Base-by-base conservation (phyloP, 106 monocot species). In the Alisma plantagoaquatica region DNA sequence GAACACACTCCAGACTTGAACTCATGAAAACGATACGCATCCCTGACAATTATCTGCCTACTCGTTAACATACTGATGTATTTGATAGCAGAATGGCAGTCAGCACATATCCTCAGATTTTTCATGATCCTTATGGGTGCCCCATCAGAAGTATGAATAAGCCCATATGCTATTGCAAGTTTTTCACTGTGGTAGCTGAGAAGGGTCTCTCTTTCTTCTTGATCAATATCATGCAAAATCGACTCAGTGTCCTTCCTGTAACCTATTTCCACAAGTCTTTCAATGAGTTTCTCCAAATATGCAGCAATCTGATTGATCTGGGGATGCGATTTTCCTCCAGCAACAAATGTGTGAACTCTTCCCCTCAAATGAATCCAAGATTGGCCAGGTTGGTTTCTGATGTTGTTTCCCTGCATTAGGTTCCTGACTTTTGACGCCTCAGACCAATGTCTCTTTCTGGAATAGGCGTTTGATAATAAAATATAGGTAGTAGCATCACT, bases 321-420 rank as follows among this genome's bases (percentile, higher is more conserved):
- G 8, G 65, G 63, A 53, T 83, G 77, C 41, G 56, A 76, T 30
- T 30, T 54, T 29, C 84, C 83, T 45, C 74, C 80, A 11, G 62
- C 73, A 45, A 69, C 24, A 60, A 91, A 91, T 10, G 57, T 68
- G 35, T 84, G 84, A 19, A 91, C 33, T 23, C 41, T 69, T 23
- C 57, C 67, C 52, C 68, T 74, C 49, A 85, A 23, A 29, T 85
- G 65, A 67, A 91, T 78, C 91, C 91, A 91, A 32, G 91, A 85
- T 58, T 51, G 54, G 27, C 85, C 85, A 15, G 75, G 62, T 35
- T 73, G 66, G 59, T 78, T 81, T 29, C 46, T 52, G n/a, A 73
- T 32, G 17, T 72, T 67, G 23, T 61, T 78, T n/a, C 68, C 64
- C 46, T 49, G 38, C 81, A 91, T 81, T 55, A 68, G 43, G 46